Percentiles rank a stretch among this genome's conserved stretches.
Evolutionary conservation across 2,329 filamentous ascomycete genomes (phyloP).

Genomic region (Amauroascus verrucosus): DNA sequence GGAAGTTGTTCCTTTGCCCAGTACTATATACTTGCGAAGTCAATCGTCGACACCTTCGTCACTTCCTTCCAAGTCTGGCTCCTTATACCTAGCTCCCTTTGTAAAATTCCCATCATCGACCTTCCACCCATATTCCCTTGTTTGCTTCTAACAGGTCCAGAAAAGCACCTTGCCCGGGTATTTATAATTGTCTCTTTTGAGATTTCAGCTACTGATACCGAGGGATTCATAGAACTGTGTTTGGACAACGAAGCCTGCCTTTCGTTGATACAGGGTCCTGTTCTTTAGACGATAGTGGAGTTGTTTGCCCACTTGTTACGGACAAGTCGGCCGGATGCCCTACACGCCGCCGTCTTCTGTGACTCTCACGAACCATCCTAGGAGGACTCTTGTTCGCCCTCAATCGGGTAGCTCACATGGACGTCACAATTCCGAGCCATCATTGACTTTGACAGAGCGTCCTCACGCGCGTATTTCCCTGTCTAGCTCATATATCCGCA

Average conservation of each 20-base stretch:
- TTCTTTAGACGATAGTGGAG: neutral
- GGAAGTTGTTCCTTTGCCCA: neutral
- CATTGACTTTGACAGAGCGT: constrained; percentile 16
- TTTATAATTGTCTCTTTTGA: too few species aligned
- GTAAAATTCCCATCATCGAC: neutral
- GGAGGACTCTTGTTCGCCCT: constrained; percentile 38
- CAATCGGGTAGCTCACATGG: constrained; percentile 11
- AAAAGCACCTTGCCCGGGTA: too few species aligned
- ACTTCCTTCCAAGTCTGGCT: constrained; percentile 1
- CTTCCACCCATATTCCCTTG: neutral
- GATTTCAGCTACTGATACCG: neutral
- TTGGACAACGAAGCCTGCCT: neutral
- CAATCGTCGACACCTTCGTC: too few species aligned
- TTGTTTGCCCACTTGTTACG: constrained; percentile 1
- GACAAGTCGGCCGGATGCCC: constrained; percentile 36
- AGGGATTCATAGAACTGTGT: neutral
- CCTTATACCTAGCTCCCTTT: neutral
- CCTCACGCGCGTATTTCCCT: constrained; percentile 46
- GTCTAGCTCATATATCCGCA: constrained; percentile 52
- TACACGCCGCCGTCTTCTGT: constrained; percentile 45
- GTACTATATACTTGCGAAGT: too few species aligned
- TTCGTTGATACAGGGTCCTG: neutral
- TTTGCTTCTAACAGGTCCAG: too few species aligned
- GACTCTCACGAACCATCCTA: constrained; percentile 44
- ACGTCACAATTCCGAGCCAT: constrained; percentile 17